Percentiles rank a stretch among this genome's conserved stretches.
These are phyloP conservation scores for Aspergillus intermedius DNA, from an alignment of 2,329 filamentous ascomycete species.

Conservation along the genomic window DNA sequence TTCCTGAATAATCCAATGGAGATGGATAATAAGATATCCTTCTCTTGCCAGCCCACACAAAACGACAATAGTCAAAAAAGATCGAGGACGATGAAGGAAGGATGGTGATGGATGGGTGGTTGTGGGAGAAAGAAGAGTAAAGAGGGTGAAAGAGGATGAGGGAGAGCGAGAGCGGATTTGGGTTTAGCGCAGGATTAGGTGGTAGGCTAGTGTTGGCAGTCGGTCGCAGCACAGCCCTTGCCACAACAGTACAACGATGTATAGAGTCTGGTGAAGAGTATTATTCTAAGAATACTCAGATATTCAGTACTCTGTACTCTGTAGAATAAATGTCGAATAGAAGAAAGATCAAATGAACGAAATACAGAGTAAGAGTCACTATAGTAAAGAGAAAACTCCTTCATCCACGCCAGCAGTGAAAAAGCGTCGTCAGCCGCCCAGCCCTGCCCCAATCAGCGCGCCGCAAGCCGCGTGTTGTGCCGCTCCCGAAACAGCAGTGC, in stretches of 20 bases:
- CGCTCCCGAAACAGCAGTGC: constrained; percentile 22
- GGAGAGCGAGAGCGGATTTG: constrained; percentile 1
- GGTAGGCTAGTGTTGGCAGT: constrained; percentile 9
- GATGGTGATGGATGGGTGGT: not conserved
- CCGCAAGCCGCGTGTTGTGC: constrained; percentile 31
- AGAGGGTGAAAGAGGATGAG: not conserved
- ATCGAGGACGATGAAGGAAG: not conserved
- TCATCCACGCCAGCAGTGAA: constrained; percentile 6
- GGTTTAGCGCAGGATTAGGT: constrained; percentile 1
- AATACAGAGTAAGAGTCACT: constrained; percentile 7
- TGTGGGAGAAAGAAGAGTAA: constrained; percentile 4
- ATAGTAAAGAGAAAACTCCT: constrained; percentile 1
- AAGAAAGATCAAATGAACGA: no score
- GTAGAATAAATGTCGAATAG: not conserved
- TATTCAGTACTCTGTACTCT: no score
- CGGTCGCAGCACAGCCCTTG: constrained; percentile 17
- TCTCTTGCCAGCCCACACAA: not conserved
- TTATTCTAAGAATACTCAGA: no score
- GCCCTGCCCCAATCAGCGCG: constrained; percentile 29
- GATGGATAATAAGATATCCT: not conserved
- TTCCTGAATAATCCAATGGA: not conserved
- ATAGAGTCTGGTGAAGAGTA: no score
- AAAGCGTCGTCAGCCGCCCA: constrained; percentile 33
- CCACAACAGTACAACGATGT: constrained; percentile 4
- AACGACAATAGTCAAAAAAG: not conserved